Evolutionary conservation across 441 rosid species (phyloP).

Genomic region (Gossypium laxum): DNA sequence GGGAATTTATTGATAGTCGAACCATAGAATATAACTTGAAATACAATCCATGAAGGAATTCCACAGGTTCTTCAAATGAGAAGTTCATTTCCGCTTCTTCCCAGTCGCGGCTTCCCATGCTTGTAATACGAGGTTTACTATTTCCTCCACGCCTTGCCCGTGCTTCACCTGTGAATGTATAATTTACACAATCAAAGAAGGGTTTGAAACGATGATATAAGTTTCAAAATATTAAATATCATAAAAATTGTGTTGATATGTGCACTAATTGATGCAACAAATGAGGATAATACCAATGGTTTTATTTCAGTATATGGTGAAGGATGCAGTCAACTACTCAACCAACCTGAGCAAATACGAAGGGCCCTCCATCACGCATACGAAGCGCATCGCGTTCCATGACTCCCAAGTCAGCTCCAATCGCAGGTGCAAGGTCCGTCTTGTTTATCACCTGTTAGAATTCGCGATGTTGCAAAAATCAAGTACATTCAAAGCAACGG

Average conservation of each 20-base stretch:
- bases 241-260: background rate
- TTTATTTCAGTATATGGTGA: background rate
- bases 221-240: background rate
- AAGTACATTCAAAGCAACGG: background rate
- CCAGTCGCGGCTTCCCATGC: conserved; percentile 80
- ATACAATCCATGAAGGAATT: background rate
- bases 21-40: background rate
- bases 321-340: background rate
- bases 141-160: conserved; percentile 65
- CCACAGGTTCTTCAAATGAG: background rate
- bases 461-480: background rate
- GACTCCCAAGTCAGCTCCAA: conserved; percentile 73
- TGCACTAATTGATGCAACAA: background rate
- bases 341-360: conserved; percentile 84
- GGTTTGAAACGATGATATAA: background rate
- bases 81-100: conserved; percentile 44
- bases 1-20: background rate
- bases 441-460: conserved; percentile 68
- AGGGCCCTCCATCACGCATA: conserved; percentile 96
- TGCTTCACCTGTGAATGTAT: conserved; percentile 57
- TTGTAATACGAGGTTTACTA: conserved; percentile 56
- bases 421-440: conserved; percentile 84
- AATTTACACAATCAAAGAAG: background rate
- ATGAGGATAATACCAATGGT: background rate
- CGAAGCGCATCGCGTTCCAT: conserved; percentile 84